These are phyloP conservation scores for Suillus placidus DNA, from an alignment of 768 basidiomycete genomes.

Conservation along the genomic window DNA sequence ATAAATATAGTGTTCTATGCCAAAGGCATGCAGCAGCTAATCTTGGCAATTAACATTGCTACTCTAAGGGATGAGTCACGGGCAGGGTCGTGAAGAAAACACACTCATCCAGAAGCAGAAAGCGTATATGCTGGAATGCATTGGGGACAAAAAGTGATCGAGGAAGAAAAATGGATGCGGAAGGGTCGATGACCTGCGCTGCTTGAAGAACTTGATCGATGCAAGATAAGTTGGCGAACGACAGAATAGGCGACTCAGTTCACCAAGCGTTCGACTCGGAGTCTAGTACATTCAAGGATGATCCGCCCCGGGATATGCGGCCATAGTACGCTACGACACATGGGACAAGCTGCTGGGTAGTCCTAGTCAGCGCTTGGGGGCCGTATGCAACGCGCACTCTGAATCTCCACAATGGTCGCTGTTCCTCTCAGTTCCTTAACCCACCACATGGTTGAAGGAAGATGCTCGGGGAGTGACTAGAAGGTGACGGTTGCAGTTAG, in stretches of 20 bases:
- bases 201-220: not conserved
- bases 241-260: not conserved
- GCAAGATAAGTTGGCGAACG: not conserved
- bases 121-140: not conserved
- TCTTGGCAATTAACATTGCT: not conserved
- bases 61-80: not conserved
- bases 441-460: not conserved
- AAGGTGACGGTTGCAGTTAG: too few relatives aligned
- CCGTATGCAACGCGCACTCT: not conserved
- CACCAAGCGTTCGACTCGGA: not conserved
- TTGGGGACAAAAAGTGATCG: not conserved
- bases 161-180: not conserved
- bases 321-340: not conserved
- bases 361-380: not conserved
- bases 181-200: not conserved
- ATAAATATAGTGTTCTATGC: not conserved
- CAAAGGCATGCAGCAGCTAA: not conserved
- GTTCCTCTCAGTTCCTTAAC: not conserved
- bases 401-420: not conserved
- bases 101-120: not conserved
- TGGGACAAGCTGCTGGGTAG: not conserved
- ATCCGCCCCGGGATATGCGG: not conserved
- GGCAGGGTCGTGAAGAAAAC: not conserved
- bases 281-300: not conserved
- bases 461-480: not conserved